Conservation (phyloP, 768 basidiomycete species). For the Suillus decipiens region DNA sequence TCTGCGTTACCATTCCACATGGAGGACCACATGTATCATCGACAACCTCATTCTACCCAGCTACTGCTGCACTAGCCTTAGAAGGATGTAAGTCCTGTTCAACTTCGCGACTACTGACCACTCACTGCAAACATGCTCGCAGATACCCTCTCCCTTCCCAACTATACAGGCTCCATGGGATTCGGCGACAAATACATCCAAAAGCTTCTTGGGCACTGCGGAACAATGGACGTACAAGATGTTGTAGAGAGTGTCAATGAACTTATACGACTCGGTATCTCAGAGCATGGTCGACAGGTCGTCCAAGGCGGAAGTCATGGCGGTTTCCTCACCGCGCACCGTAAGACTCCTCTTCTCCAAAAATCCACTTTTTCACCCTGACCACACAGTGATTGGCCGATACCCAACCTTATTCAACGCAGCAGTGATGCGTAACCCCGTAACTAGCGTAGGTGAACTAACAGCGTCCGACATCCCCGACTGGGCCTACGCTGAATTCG, state of each 20-base stretch:
- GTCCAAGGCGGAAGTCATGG: constrained; percentile 72
- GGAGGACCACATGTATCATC: constrained; percentile 62
- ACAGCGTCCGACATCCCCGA: constrained; percentile 67
- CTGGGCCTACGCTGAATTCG: constrained; percentile 54
- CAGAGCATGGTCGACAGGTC: constrained; percentile 53
- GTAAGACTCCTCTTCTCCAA: constrained; percentile 37
- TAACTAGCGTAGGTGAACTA: constrained; percentile 60
- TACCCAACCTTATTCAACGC: constrained; percentile 63
- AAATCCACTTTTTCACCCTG: not conserved
- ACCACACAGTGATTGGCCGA: constrained; percentile 56
- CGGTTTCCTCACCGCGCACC: constrained; percentile 61
- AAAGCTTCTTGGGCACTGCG: constrained; percentile 57
- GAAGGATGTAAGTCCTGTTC: constrained; percentile 57
- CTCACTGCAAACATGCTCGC: constrained; percentile 5
- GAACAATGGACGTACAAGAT: constrained; percentile 65
- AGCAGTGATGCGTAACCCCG: constrained; percentile 67
- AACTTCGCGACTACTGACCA: not conserved
- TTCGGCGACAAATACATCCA: constrained; percentile 64
- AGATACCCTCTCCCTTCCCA: constrained; percentile 63
- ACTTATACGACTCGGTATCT: constrained; percentile 51
- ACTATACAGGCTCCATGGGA: constrained; percentile 70
- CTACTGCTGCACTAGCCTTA: constrained; percentile 46
- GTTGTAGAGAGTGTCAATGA: constrained; percentile 56
- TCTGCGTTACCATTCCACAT: constrained; percentile 57
- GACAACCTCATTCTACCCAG: constrained; percentile 49